A percentile compares a stretch with the other conserved stretches of the same genome.
These are phyloP conservation scores for Leishmania amazonensis DNA, from an alignment of 208 protist genomes.

Conservation along the genomic window DNA sequence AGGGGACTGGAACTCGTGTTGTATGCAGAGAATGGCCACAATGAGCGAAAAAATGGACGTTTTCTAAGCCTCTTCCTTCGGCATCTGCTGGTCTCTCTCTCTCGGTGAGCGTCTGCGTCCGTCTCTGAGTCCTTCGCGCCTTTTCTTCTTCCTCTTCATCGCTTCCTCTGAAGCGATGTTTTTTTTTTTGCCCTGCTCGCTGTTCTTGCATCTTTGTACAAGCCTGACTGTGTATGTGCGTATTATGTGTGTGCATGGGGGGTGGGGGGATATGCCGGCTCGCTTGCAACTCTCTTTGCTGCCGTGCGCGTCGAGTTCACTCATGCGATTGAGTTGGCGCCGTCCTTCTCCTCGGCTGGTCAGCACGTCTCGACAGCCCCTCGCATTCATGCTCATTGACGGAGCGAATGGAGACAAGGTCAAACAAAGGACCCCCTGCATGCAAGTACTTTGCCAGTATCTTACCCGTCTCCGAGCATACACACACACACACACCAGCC, in stretches of 20 bases:
- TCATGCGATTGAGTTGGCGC: not conserved
- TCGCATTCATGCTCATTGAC: not conserved
- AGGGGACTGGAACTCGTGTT: not conserved
- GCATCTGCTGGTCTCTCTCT: not conserved
- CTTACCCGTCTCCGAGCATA: not conserved
- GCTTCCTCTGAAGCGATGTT: not conserved
- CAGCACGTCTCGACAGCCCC: not conserved
- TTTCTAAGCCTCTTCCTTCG: not conserved
- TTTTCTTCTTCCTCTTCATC: not conserved
- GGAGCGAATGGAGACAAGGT: not conserved
- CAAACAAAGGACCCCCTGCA: not conserved
- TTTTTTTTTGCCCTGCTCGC: not conserved
- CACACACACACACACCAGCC: not conserved
- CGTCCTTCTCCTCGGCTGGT: not conserved
- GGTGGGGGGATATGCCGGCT: not conserved
- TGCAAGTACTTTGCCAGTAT: not conserved
- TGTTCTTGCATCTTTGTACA: not conserved
- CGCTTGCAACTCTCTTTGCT: not conserved
- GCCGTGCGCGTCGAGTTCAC: too few species aligned
- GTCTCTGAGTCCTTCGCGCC: not conserved
- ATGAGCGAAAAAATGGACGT: not conserved
- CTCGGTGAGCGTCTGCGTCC: not conserved
- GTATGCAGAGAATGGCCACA: not conserved
- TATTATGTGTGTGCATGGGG: not conserved
- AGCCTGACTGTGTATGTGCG: not conserved